A percentile compares a stretch with the other conserved stretches of the same genome.
phyloP scores from a whole-genome alignment of 371 early-diverging fungal species.

The Mucor sp. region DNA sequence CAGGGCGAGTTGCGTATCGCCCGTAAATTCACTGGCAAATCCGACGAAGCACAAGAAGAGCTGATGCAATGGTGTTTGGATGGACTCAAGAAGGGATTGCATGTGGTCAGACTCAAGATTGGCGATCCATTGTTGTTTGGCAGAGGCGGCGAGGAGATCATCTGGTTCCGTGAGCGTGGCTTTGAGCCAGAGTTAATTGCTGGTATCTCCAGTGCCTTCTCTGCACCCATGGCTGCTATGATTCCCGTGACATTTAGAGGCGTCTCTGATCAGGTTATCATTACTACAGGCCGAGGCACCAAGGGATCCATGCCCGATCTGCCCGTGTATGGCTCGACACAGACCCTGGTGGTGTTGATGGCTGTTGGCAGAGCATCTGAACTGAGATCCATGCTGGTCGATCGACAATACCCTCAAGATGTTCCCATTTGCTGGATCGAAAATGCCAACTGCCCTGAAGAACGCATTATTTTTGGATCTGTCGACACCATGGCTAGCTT shows the following conservation, averaged over 20 bases:
- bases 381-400: constrained; percentile 56
- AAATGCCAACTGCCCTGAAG: constrained; percentile 65
- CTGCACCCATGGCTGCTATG: constrained; percentile 69
- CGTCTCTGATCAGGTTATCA: constrained; percentile 77
- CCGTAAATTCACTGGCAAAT: constrained; percentile 60
- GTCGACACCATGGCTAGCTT: constrained; percentile 51
- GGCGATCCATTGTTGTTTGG: constrained; percentile 93
- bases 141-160: constrained; percentile 89
- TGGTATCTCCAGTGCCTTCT: constrained; percentile 79
- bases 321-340: constrained; percentile 61
- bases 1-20: constrained; percentile 68
- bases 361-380: constrained; percentile 72
- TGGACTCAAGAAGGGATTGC: constrained; percentile 64
- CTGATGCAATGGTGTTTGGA: constrained; percentile 68
- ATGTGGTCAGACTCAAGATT: constrained; percentile 86
- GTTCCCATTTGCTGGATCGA: constrained; percentile 72
- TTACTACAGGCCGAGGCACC: constrained; percentile 77
- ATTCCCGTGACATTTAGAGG: constrained; percentile 85
- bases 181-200: constrained; percentile 75
- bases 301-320: constrained; percentile 77
- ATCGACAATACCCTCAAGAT: constrained; percentile 59
- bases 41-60: constrained; percentile 74
- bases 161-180: constrained; percentile 71
- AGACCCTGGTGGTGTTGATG: constrained; percentile 86
- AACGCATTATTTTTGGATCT: constrained; percentile 63